A percentile compares a stretch with the other conserved stretches of the same genome.
phyloP scores from a whole-genome alignment of 2,329 filamentous ascomycete species.

The Lachnellula subtilissima region DNA sequence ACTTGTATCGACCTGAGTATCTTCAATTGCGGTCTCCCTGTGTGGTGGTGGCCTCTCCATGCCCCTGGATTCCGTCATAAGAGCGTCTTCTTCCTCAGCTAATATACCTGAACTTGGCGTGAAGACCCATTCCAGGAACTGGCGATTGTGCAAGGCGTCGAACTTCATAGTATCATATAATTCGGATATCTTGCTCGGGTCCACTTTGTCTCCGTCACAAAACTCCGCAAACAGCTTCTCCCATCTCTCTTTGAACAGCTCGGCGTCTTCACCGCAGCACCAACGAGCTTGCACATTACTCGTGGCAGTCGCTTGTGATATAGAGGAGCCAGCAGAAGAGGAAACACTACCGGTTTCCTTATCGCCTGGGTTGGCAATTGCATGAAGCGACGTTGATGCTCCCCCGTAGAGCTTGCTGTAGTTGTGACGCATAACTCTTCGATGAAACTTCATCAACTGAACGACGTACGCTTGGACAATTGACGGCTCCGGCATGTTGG shows the following conservation, averaged over 20 bases:
- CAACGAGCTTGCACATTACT: slow-evolving; percentile 80
- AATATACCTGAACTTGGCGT: slow-evolving; percentile 77
- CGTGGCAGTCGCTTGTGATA: slow-evolving; percentile 58
- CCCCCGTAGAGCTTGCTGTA: slow-evolving; percentile 72
- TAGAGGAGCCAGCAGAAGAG: slow-evolving; percentile 40
- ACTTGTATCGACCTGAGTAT: slow-evolving; percentile 14
- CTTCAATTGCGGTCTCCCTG: slow-evolving; percentile 11
- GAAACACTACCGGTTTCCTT: slow-evolving; percentile 30
- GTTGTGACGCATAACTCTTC: slow-evolving; percentile 91
- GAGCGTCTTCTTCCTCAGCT: slow-evolving; percentile 55
- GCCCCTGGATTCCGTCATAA: slow-evolving; percentile 29
- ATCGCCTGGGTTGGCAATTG: slow-evolving; percentile 47
- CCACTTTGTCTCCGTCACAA: slow-evolving; percentile 93
- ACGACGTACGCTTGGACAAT: slow-evolving; percentile 89
- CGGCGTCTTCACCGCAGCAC: slow-evolving; percentile 94
- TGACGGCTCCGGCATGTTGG: slow-evolving; percentile 89
- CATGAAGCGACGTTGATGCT: slow-evolving; percentile 57
- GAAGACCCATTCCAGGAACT: slow-evolving; percentile 96
- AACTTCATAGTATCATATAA: slow-evolving; percentile 99
- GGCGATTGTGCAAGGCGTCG: slow-evolving; percentile 91
- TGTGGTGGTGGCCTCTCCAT: slow-evolving; percentile 19
- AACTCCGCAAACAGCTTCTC: slow-evolving; percentile 98
- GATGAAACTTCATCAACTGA: slow-evolving; percentile 96
- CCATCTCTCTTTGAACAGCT: slow-evolving; percentile 94
- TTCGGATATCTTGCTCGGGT: slow-evolving; percentile 97